These are phyloP conservation scores for Torulaspora gathmanii DNA, from an alignment of 805 yeast genomes.

Conservation along the genomic window DNA sequence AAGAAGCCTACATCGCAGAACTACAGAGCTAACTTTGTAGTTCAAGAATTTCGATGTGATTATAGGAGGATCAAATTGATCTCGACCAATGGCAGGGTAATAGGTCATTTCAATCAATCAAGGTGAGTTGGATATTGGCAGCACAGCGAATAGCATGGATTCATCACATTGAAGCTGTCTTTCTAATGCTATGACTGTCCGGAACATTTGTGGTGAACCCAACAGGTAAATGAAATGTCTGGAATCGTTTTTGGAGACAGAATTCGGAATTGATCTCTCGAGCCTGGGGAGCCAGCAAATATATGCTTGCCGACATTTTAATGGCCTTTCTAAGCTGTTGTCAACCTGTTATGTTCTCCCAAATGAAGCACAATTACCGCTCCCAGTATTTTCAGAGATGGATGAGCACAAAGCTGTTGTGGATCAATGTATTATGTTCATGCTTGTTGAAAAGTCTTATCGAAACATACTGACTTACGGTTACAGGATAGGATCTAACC, in stretches of 20 bases:
- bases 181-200: too few relatives aligned
- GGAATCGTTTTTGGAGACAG: conserved; percentile 9
- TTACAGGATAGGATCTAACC: conserved; percentile 35
- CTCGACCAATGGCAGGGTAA: too few relatives aligned
- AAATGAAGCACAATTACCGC: conserved; percentile 7
- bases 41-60: too few relatives aligned
- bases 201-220: too few relatives aligned
- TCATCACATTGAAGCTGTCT: too few relatives aligned
- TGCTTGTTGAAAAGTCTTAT: conserved; percentile 28
- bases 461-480: conserved; percentile 44
- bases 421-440: conserved; percentile 38
- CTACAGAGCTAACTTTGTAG: too few relatives aligned
- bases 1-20: too few relatives aligned
- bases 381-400: conserved; percentile 8
- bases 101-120: too few relatives aligned
- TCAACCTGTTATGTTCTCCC: conserved; percentile 11
- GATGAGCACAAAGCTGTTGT: conserved; percentile 36
- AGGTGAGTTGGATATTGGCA: too few relatives aligned
- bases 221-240: conserved; percentile 13
- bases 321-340: conserved; percentile 13
- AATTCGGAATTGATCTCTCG: conserved; percentile 4
- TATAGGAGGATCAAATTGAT: too few relatives aligned
- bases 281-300: neutral
- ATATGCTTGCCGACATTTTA: conserved; percentile 6
- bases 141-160: too few relatives aligned